A percentile compares a stretch with the other conserved stretches of the same genome.
phyloP scores from a whole-genome alignment of 805 yeast species.

The Brettanomyces sp. region DNA sequence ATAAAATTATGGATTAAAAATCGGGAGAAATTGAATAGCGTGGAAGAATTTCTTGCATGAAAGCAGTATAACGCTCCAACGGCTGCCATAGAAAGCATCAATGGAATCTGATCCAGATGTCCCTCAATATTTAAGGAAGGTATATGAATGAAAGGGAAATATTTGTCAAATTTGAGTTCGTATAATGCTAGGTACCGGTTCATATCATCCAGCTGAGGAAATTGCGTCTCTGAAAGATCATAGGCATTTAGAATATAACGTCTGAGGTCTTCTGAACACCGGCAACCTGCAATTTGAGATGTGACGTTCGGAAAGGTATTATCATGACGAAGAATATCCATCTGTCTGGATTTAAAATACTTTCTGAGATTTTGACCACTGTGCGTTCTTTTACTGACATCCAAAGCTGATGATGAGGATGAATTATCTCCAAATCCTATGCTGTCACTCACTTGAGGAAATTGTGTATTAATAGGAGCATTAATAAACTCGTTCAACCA shows the following conservation, averaged over 20 bases:
- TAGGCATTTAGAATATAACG: constrained; percentile 43
- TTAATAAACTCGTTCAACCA: constrained; percentile 67
- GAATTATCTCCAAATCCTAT: constrained; percentile 47
- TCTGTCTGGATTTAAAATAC: constrained; percentile 56
- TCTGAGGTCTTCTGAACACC: constrained; percentile 45
- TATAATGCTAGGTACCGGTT: constrained; percentile 69
- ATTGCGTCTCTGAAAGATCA: constrained; percentile 46
- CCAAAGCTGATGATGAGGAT: constrained; percentile 28
- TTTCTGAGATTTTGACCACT: constrained; percentile 30
- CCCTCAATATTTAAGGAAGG: constrained; percentile 44
- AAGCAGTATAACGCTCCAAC: constrained; percentile 83
- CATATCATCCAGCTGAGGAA: constrained; percentile 69
- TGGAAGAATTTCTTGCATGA: constrained; percentile 66
- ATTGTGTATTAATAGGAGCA: constrained; percentile 54
- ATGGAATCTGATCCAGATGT: constrained; percentile 48
- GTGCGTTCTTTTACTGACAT: constrained; percentile 14
- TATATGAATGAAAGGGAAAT: constrained; percentile 77
- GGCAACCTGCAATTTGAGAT: constrained; percentile 17
- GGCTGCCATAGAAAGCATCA: constrained; percentile 72
- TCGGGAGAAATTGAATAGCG: constrained; percentile 59
- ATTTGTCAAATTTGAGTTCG: constrained; percentile 68
- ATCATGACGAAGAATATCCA: constrained; percentile 47
- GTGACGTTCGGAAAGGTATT: constrained; percentile 1
- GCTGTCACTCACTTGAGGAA: constrained; percentile 42
- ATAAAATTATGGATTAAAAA: constrained; percentile 57